Base-by-base conservation (phyloP, 2,329 filamentous ascomycete species). In the Sporothrix mexicana region DNA sequence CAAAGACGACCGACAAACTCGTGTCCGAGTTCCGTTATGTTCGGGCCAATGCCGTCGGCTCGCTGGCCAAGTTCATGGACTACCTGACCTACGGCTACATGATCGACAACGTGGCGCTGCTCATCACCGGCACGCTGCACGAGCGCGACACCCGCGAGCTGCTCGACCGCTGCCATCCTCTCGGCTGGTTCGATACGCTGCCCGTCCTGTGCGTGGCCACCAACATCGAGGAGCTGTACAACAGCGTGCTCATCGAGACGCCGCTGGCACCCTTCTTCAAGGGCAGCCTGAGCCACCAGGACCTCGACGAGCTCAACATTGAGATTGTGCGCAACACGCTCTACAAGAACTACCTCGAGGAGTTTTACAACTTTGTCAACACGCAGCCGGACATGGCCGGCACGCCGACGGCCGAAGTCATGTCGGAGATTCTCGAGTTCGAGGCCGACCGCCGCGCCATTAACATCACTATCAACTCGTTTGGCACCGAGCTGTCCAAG, bases 31-130 rank as follows among this genome's bases (percentile, higher is more conserved):
- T 99, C 82, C 92, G 94, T 80, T 99, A 99, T 82, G 88, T 99
- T 62, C 93, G 97, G 77, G 94, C 95, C 75, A 97, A 99, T 80
- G 93, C 95, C 41, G 93, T 93, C 1, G 96, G 96, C 17, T 93
- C 94, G 0, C 90, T 98, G 51, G 92, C 95, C 75, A 94, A 93
- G 80, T 99, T 99, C 83, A 94, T 99, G 89, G 94, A 98, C 82
- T 99, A 97, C 83, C 86, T 99, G 74, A 99, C 96, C 1, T 99
- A 99, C 82, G 95, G 95, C 75, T 99, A 99, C 87, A 99, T 99
- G 96, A 99, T 99, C 83, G 96, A 99, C 84, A 99, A 99, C 79
- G 94, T 99, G 70, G 96, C 97, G 53, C 91, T 99, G 55, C 90
- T 99, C 79, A 99, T 99, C 82, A 99, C 96, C 25, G 96, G 96